Base-by-base conservation (phyloP, 805 yeast genomes). In the Suhomyces sp. region DNA sequence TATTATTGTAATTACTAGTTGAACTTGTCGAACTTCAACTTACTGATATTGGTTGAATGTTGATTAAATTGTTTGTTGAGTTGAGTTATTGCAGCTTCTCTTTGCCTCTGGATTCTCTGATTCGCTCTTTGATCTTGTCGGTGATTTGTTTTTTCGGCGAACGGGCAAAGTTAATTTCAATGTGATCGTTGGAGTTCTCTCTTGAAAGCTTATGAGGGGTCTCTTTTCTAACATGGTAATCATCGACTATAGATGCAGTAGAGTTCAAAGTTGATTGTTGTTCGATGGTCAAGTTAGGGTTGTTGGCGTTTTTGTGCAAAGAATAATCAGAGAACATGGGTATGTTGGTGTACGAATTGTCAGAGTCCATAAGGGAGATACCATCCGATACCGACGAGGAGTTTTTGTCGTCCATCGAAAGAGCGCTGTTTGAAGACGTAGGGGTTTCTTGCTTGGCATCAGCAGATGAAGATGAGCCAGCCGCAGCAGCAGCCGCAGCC, bases 301-400 rank as follows among this genome's bases (percentile, higher is more conserved):
- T 61, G 46, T 59, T 61, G 21, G 63, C 67, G 53, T 65, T 65
- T 57, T 55, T 60, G 55, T 73, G 77, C 53, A 75, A 64, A 19
- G 61, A 67, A 51, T 80, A 82, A 54, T 80, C 83, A 17, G 80
- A 75, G 52, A 85, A 78, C 65, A 85, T 76, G 2, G 91, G 89
- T 41, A 85, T 77, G 62, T 85, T 83, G 2, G 88, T 77, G 49
- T 82, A 72, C 8, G 86, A 83, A 45, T 80, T 82, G 56, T 77
- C 81, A 3, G 88, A 83, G 62, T 80, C 81, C 58, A 84, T 78
- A 53, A 85, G 72, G 7, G 89, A 83, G 47, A 84, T 67, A 15
- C 85, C 86, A 62, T 82, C 84, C 2, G 87, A 81, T 9, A 73
- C 70, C 1, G 86, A 78, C 4, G 72, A 63, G 6, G 74, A 66